Percentiles rank a stretch among this genome's conserved stretches.
Evolutionary conservation across 805 yeast genomes (phyloP).

Genomic region (Wilhelminamyces savonicus): DNA sequence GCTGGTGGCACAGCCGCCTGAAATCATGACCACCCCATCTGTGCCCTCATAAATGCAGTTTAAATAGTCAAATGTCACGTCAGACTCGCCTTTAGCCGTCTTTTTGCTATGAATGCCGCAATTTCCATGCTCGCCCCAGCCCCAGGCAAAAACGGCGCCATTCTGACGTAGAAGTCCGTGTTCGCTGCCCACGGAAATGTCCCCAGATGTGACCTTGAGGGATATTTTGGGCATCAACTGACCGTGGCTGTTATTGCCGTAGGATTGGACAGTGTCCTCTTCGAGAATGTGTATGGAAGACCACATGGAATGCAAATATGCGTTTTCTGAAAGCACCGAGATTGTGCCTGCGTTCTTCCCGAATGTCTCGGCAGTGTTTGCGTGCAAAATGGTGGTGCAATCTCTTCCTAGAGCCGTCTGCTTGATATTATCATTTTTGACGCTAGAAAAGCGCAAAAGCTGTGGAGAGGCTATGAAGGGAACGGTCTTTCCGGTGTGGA

Average conservation of each 20-base stretch:
- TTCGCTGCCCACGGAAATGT: constrained; percentile 60
- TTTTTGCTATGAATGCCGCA: constrained; percentile 48
- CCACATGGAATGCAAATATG: constrained; percentile 60
- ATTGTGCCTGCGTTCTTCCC: constrained; percentile 11
- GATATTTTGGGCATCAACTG: constrained; percentile 41
- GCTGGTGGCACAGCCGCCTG: constrained; percentile 65
- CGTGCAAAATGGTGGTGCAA: constrained; percentile 36
- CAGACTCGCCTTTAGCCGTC: constrained; percentile 7
- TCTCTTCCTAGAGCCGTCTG: constrained; percentile 47
- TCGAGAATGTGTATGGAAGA: constrained; percentile 55
- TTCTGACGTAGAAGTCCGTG: constrained; percentile 56
- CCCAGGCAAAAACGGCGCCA: constrained; percentile 66
- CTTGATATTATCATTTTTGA: constrained; percentile 1
- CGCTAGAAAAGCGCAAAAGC: constrained; percentile 10
- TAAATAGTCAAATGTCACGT: constrained; percentile 30
- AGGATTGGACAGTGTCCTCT: constrained; percentile 29
- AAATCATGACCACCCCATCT: constrained; percentile 23
- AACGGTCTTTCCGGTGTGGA: constrained; percentile 7
- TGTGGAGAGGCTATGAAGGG: constrained; percentile 18
- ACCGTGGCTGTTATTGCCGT: constrained; percentile 75
- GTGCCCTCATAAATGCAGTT: constrained; percentile 24
- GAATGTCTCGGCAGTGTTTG: constrained; percentile 8
- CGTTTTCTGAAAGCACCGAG: not conserved
- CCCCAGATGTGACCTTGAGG: not conserved
- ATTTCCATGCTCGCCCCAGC: constrained; percentile 99